Evolutionary conservation across 2,329 filamentous ascomycete species (phyloP).

Genomic region (Cladosporium austrohemisphaericum): DNA sequence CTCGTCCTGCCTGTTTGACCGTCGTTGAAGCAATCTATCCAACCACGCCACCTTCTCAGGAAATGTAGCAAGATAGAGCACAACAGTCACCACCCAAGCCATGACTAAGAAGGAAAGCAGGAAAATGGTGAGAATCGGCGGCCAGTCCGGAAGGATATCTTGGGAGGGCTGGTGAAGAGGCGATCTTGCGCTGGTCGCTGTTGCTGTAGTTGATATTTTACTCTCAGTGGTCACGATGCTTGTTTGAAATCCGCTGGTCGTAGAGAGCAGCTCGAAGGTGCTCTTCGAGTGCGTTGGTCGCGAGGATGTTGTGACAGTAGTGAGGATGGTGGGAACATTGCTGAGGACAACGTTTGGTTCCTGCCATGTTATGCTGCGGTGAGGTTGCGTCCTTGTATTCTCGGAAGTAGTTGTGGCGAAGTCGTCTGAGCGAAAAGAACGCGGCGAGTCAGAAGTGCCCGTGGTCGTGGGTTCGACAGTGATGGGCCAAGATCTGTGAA

Average conservation of each 20-base stretch:
- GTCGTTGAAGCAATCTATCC: neutral
- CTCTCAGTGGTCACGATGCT: too few relatives aligned
- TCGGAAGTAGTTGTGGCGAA: neutral
- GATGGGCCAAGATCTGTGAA: too few relatives aligned
- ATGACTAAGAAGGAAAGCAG: constrained; percentile 19
- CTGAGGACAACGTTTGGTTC: neutral
- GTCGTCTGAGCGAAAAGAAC: neutral
- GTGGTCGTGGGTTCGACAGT: neutral
- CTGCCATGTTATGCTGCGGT: too few relatives aligned
- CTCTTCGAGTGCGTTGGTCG: neutral
- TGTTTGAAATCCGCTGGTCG: neutral
- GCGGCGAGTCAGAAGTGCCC: neutral
- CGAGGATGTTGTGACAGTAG: neutral
- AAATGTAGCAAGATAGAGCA: constrained; percentile 25
- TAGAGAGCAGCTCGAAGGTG: neutral
- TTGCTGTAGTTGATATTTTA: too few relatives aligned
- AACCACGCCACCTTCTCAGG: constrained; percentile 15
- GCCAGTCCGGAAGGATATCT: constrained; percentile 2
- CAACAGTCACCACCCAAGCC: constrained; percentile 14
- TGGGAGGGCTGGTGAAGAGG: neutral
- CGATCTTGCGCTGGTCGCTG: neutral
- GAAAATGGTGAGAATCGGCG: constrained; percentile 10
- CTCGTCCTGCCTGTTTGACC: too few relatives aligned
- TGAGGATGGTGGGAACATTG: neutral
- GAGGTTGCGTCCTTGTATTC: neutral